Evolutionary conservation across 2,329 filamentous ascomycete species (phyloP).

Genomic region (Fusarium siculi): DNA sequence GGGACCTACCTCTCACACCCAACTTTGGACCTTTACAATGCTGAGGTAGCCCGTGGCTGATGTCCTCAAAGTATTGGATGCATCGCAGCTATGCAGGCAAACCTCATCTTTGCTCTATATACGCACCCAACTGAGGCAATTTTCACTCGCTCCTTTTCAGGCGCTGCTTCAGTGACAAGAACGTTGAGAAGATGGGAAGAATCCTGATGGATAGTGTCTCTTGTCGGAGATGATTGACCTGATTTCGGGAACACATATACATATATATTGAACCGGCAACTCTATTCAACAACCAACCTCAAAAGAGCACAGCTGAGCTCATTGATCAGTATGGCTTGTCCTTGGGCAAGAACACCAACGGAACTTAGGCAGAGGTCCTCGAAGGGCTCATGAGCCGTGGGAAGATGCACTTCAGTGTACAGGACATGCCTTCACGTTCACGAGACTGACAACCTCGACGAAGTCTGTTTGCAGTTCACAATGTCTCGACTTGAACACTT

Average conservation of each 20-base stretch:
- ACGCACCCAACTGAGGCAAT: background rate
- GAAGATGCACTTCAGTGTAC: background rate
- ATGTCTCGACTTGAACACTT: background rate
- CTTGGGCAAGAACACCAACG: background rate
- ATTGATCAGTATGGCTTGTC: background rate
- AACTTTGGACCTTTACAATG: background rate
- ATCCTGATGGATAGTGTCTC: background rate
- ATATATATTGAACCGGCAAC: background rate
- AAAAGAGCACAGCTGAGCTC: background rate
- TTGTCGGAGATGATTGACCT: background rate
- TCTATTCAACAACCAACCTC: background rate
- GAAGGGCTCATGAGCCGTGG: background rate
- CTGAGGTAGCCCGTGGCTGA: background rate
- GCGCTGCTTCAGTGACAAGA: background rate
- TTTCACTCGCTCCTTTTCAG: background rate
- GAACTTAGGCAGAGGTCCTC: too few species aligned
- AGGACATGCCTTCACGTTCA: background rate
- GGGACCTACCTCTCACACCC: background rate
- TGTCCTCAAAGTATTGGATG: background rate
- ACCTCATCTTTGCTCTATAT: background rate
- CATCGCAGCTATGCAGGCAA: background rate
- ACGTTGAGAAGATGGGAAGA: background rate
- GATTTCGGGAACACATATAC: too few species aligned
- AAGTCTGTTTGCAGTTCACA: background rate
- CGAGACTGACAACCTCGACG: too few species aligned